Evolutionary conservation across 805 yeast species (phyloP), one percentile per base, ranked within the genome.

Genomic region (Jamesozyma rosinii): DNA sequence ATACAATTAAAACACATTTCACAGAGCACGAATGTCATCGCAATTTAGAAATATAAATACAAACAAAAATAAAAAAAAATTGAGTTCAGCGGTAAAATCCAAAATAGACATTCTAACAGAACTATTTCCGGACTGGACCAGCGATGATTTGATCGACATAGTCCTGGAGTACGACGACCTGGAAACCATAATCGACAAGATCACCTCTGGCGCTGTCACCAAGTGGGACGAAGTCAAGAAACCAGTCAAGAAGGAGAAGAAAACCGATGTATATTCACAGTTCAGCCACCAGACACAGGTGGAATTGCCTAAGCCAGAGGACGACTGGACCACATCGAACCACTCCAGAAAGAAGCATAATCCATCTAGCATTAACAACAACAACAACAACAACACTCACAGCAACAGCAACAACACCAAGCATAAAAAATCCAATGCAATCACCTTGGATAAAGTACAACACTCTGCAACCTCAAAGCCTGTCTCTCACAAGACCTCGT

Each of bases 171-270:
- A 81, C 48, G 71, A 79, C 50, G 88, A 83, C 59, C 70, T 87
- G 51, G 92, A 82, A 58, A 72, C 75, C 35, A 85, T 92, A 51
- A 81, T 85, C 49, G 88, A 82, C 58, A 81, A 87, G 63, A 89
- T 90, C 65, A 80, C 92, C 44, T 83, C 86, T 49, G 95, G 95
- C 51, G 84, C 83, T 58, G 94, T 86, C 30, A 74, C 82, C 52
- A 86, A 83, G 65, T 89, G 97, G 96, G 97, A 86, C 59, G 90
- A 89, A 54, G 95, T 85, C 49, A 80, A 79, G 65, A 83, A 70
- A 54, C 72, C 72, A 33, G 54, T 74, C 38, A 83, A 79, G 63
- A 75, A 74, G 72, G 66, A 76, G 64, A 68, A 70, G 59, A 61
- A 69, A 66, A 29, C 22, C n/a, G 20, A 40, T 26, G 38, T 51